These are phyloP conservation scores for Kitagawia praeruptora DNA, from an alignment of 129 eudicot species.

Conservation along the genomic window DNA sequence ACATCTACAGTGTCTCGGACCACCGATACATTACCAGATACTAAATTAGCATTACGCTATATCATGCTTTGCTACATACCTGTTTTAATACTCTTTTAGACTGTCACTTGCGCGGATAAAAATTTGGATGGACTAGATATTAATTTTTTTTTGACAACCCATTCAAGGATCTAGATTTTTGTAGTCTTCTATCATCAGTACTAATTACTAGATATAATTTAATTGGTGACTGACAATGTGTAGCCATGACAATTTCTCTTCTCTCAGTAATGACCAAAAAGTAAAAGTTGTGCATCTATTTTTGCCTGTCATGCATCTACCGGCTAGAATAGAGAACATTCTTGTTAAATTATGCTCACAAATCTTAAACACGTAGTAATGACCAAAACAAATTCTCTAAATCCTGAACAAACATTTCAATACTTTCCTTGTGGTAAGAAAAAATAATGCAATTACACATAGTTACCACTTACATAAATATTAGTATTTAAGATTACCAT, in stretches of 20 bases:
- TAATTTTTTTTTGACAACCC: neutral
- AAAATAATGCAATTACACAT: neutral
- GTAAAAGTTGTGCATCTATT: neutral
- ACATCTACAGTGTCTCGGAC: neutral
- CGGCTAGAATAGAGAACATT: neutral
- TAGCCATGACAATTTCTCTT: neutral
- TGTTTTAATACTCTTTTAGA: neutral
- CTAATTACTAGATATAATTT: neutral
- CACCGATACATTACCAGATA: neutral
- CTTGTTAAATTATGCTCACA: neutral
- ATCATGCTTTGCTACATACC: neutral
- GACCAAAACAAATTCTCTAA: neutral
- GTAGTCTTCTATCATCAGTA: neutral
- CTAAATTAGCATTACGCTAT: neutral
- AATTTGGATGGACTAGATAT: neutral
- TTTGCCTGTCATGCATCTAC: neutral
- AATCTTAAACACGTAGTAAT: no score
- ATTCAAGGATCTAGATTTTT: neutral
- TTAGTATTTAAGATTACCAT: neutral
- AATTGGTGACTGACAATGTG: neutral
- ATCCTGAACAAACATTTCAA: neutral
- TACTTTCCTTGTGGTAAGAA: neutral
- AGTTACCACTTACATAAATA: neutral
- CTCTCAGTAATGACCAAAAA: neutral
- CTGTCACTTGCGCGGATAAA: neutral